Evolutionary conservation across 306 rosid species (phyloP), one percentile per base, ranked within the genome.

Genomic region (Pterocarpus santalinus): DNA sequence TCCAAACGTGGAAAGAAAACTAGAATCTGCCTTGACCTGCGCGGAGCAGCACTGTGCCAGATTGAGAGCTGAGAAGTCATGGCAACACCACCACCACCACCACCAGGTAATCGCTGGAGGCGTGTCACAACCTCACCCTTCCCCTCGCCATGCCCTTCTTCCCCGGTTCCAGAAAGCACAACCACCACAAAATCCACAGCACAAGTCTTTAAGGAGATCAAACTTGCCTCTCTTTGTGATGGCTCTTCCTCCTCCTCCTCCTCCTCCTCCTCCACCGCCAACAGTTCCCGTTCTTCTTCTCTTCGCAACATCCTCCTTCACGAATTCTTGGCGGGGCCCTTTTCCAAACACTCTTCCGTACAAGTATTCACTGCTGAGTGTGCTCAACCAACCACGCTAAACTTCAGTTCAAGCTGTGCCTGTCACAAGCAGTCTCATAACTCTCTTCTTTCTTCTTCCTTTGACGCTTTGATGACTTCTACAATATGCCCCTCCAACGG

Each of bases 181-280:
- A 30, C 39, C 15, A 53, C n/a, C 8, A 8, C n/a, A 43, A 30
- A 5, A 49, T 52, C 75, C 75, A 46, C 35, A 66, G 85, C 75
- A 15, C 62, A 82, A 39, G 74, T 77, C 5, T 70, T 79, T 75
- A 63, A 44, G 35, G 56, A 83, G 2, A 55, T 83, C 12, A 71
- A 55, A 17, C 82, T 77, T 4, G 4, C 64, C 9, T 53, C 82
- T 64, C 71, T 81, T 1, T 8, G 2, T 14, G 56, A 81, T 17
- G 32, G 5, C 74, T 16, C 67, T 28, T 0, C n/a, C 7, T 7
- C 2, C 12, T 44, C 71, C 2, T 10, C 5, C 68, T 33, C 67
- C 32, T 0, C 10, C 3, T 7, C 2, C 7, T 44, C 61, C 2
- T 9, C 49, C 64, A 56, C 38, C 65, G 2, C 22, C 55, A 73